These are phyloP conservation scores for Carex littledalei DNA, from an alignment of 176 grass and related monocot genomes.

Conservation along the genomic window DNA sequence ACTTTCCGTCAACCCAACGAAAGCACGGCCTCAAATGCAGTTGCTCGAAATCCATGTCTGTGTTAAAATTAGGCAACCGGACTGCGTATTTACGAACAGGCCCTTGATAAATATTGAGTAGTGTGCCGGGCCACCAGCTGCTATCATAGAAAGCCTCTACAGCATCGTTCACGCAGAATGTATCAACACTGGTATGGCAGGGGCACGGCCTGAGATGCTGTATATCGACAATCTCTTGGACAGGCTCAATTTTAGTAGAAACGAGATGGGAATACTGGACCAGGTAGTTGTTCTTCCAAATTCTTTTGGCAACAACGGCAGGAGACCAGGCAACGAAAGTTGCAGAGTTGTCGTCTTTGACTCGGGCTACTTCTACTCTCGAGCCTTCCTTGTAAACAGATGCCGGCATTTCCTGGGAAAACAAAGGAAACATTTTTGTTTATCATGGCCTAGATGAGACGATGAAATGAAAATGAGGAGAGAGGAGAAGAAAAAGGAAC, in stretches of 20 bases:
- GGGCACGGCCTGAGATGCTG: slow-evolving; percentile 56
- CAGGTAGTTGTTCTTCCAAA: slow-evolving; percentile 66
- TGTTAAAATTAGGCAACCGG: slow-evolving; percentile 30
- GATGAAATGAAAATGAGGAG: too few relatives aligned
- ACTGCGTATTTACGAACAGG: slow-evolving; percentile 30
- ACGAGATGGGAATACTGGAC: slow-evolving; percentile 39
- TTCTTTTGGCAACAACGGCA: slow-evolving; percentile 35
- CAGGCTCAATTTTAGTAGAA: background rate
- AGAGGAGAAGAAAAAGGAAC: background rate
- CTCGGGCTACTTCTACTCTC: slow-evolving; percentile 41
- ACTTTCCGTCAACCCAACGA: slow-evolving; percentile 43
- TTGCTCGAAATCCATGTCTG: slow-evolving; percentile 43
- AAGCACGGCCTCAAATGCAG: slow-evolving; percentile 47
- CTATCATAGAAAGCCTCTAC: slow-evolving; percentile 51
- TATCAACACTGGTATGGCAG: slow-evolving; percentile 20
- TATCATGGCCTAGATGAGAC: too few relatives aligned
- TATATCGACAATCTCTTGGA: slow-evolving; percentile 41
- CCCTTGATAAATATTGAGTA: slow-evolving; percentile 35
- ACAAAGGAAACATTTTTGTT: too few relatives aligned
- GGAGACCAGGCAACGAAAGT: slow-evolving; percentile 44
- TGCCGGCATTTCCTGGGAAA: slow-evolving; percentile 24
- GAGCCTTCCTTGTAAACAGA: slow-evolving; percentile 31
- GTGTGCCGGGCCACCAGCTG: slow-evolving; percentile 53
- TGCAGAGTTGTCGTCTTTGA: slow-evolving; percentile 23
- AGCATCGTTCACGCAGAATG: slow-evolving; percentile 44